Evolutionary conservation across 2,329 filamentous ascomycete genomes (phyloP), one percentile per base, ranked within the genome.

Genomic region (Diaporthe destruens): DNA sequence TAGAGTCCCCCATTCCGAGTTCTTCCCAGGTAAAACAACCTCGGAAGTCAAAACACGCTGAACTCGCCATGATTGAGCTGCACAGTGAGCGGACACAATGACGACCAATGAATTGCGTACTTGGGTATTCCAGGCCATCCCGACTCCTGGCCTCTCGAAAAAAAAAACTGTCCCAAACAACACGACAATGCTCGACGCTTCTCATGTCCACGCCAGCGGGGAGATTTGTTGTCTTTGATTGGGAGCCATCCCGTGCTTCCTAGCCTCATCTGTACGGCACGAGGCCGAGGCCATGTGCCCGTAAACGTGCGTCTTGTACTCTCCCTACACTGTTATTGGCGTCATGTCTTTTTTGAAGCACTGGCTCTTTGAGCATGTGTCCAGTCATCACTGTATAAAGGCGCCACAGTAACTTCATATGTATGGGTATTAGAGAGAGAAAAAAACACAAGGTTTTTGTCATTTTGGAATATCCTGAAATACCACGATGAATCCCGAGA

Each of bases 111-210:
- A 36, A 1, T 9, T 69, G 20, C 49, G 12, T 39, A 29, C 3
- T 49, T 57, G 2, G 51, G 29, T 23, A 51, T 57, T 8, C 6
- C 32, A 7, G 42, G 32, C 1, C 3, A 18, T 3, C 39, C 20
- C 0, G 39, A 39, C 7, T 69, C 49, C 54, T 49, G 42, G 54
- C 8, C 29, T 6, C 9, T 14, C 14, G 20, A 6, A 12, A 1
- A 39, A 9, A 23, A 34, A 47, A 14, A n/a, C 32, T 16, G 12
- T 69, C 20, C 14, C n/a, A 18, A 32, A 16, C 14, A 39, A 59
- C 25, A 69, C 54, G 0, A 69, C 36, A 12, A 18, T 69, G 20
- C 54, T 69, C 42, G 54, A 69, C 42, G 16, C 16, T 2, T 57
- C 39, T 32, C 1, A n/a, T 3, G 3, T n/a, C 54, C 6, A 59